These are phyloP conservation scores for Fomitopsis schrenkii DNA, from an alignment of 1,284 basidiomycete genomes.

Conservation along the genomic window DNA sequence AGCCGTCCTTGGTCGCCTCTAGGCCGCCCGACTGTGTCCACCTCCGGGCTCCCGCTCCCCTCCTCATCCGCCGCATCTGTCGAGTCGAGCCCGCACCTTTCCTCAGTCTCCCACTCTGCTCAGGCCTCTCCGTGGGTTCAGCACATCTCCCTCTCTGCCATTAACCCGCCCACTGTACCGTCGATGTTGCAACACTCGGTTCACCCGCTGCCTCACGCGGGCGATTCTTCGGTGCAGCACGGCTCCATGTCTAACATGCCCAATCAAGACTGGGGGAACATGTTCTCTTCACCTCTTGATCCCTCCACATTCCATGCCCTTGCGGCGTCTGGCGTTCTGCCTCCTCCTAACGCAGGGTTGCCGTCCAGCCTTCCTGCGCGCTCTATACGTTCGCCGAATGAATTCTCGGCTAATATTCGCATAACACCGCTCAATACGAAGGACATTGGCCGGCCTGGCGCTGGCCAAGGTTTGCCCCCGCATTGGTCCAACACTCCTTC, in stretches of 20 bases:
- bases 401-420: constrained; percentile 26
- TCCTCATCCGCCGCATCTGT: constrained; percentile 28
- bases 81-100: constrained; percentile 33
- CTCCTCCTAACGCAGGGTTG: constrained; percentile 23
- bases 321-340: constrained; percentile 53
- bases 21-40: constrained; percentile 37
- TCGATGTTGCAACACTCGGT: constrained; percentile 24
- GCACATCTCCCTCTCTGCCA: constrained; percentile 24
- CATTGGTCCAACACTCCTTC: constrained; percentile 25
- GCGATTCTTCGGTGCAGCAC: constrained; percentile 21
- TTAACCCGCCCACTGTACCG: constrained; percentile 17
- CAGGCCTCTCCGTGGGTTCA: constrained; percentile 39
- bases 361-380: constrained; percentile 24
- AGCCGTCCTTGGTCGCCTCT: constrained; percentile 35
- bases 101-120: constrained; percentile 33
- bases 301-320: constrained; percentile 55
- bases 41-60: constrained; percentile 28
- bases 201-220: constrained; percentile 18
- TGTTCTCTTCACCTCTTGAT: constrained; percentile 56
- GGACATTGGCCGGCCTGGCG: constrained; percentile 17
- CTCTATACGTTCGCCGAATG: constrained; percentile 22
- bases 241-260: constrained; percentile 28
- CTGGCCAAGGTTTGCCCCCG: constrained; percentile 9
- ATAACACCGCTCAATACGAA: constrained; percentile 19
- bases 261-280: constrained; percentile 46